Conservation (phyloP, 148 eudicot species). For the Bassia scoparia region DNA sequence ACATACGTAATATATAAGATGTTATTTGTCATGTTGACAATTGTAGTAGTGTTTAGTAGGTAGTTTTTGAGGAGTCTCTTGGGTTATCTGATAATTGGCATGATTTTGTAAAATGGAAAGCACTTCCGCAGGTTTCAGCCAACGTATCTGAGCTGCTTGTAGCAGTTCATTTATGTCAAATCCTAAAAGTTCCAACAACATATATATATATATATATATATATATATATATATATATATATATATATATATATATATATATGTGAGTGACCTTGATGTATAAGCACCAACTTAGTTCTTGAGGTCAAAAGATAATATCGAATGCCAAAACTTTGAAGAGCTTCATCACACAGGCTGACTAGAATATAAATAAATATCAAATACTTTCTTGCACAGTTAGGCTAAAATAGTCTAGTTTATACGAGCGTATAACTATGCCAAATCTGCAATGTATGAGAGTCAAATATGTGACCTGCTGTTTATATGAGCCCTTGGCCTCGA, state of each 20-base stretch:
- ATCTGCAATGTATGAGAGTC: too few relatives aligned
- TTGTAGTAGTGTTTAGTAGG: constrained; percentile 39
- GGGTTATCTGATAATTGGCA: constrained; percentile 54
- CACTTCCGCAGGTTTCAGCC: constrained; percentile 87
- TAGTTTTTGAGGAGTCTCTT: constrained; percentile 61
- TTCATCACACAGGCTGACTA: background rate
- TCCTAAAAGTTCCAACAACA: constrained; percentile 39
- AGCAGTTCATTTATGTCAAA: constrained; percentile 54
- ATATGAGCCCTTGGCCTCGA: too few relatives aligned
- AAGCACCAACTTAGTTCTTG: background rate
- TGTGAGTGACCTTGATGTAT: background rate
- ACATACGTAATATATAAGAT: too few relatives aligned
- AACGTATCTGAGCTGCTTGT: constrained; percentile 70
- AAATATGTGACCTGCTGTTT: too few relatives aligned
- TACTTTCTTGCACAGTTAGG: too few relatives aligned
- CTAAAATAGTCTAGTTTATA: too few relatives aligned
- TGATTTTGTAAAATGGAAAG: constrained; percentile 68
- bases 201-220: too few relatives aligned
- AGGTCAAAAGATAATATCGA: background rate
- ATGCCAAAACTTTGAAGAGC: background rate
- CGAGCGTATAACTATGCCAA: too few relatives aligned
- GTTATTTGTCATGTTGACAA: too few relatives aligned
- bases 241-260: too few relatives aligned
- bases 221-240: too few relatives aligned
- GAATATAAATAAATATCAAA: too few relatives aligned